Evolutionary conservation across 1,139 yeast species (phyloP).

Genomic region (Zygosaccharomyces pseudobailii): DNA sequence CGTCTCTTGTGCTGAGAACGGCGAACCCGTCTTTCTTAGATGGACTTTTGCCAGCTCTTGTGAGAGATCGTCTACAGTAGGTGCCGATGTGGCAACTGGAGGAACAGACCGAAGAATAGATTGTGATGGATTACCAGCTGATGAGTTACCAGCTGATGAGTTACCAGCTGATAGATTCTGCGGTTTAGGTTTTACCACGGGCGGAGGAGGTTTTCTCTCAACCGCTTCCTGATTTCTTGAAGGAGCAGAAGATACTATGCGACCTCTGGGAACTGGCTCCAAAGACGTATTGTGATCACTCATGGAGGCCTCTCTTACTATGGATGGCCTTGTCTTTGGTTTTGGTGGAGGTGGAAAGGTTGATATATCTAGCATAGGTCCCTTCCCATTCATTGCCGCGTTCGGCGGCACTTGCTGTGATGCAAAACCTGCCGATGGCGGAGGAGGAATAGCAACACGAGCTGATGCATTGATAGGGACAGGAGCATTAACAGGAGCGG

Average conservation of each 20-base stretch:
- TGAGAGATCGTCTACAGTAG: constrained; percentile 8
- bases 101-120: neutral
- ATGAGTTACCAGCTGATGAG: too few relatives aligned
- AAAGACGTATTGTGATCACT: neutral
- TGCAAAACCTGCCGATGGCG: neutral
- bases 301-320: constrained; percentile 1
- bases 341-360: constrained; percentile 25
- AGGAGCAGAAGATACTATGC: neutral
- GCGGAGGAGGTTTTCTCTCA: constrained; percentile 20
- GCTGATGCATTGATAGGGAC: too few relatives aligned
- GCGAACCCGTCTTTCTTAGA: constrained; percentile 9
- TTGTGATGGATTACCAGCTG: neutral
- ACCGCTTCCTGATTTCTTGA: neutral
- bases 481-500: too few relatives aligned
- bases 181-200: constrained; percentile 26
- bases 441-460: neutral
- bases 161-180: constrained; percentile 9
- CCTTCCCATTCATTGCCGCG: neutral
- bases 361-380: constrained; percentile 3
- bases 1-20: neutral
- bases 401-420: neutral
- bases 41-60: constrained; percentile 11
- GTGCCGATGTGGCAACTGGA: neutral
- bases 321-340: constrained; percentile 6
- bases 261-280: neutral